phyloP scores from a whole-genome alignment of 2,329 filamentous ascomycete genomes.

The Blastomyces emzantsi region DNA sequence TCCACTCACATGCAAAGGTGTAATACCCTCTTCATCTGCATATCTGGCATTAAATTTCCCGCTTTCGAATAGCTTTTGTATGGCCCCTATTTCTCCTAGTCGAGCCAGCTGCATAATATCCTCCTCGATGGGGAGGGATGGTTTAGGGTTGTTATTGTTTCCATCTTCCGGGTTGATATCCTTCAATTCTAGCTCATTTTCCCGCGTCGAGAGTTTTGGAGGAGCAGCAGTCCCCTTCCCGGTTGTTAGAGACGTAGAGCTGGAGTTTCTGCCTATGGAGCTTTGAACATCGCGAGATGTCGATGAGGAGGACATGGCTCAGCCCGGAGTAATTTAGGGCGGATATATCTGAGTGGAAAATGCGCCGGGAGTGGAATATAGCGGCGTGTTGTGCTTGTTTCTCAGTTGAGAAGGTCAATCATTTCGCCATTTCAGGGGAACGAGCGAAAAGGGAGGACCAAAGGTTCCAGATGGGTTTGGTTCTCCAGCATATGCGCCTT shows the following conservation, averaged over 20 bases:
- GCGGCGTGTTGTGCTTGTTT: neutral
- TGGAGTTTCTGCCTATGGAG: constrained; percentile 20
- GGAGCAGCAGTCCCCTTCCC: constrained; percentile 27
- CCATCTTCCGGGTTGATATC: constrained; percentile 25
- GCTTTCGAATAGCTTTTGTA: constrained; percentile 82
- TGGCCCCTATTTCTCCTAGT: constrained; percentile 72
- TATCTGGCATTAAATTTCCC: constrained; percentile 75
- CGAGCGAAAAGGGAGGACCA: neutral
- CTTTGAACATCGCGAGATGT: constrained; percentile 13
- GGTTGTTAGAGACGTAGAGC: constrained; percentile 21
- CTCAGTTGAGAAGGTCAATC: neutral
- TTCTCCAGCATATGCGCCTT: neutral
- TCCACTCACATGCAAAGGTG: constrained; percentile 73
- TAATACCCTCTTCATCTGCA: constrained; percentile 86
- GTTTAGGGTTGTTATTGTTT: constrained; percentile 22
- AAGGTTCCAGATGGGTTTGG: neutral
- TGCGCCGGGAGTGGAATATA: neutral
- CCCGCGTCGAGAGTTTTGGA: constrained; percentile 24
- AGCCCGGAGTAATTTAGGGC: neutral
- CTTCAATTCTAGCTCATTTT: constrained; percentile 33
- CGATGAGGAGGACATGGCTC: constrained; percentile 23
- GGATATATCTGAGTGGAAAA: neutral
- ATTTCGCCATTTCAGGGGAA: neutral
- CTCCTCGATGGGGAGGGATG: constrained; percentile 45
- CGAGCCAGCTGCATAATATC: constrained; percentile 96